Conservation (phyloP, 2,329 filamentous ascomycete species). For the Trichophyton benhamiae region DNA sequence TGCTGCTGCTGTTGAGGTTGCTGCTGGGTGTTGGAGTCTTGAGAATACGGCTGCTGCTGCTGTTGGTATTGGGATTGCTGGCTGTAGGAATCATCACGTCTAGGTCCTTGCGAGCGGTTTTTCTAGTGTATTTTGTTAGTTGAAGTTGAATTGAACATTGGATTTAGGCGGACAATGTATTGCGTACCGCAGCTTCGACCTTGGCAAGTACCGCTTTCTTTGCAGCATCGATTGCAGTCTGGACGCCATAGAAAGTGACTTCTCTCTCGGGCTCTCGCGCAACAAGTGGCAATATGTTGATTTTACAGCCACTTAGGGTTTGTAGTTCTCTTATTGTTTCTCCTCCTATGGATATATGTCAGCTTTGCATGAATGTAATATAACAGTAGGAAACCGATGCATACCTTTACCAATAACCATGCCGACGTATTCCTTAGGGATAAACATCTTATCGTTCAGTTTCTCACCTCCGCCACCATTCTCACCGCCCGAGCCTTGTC, state of each 20-base stretch:
- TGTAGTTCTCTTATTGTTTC: constrained; percentile 95
- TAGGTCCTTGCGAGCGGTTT: constrained; percentile 25
- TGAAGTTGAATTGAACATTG: neutral
- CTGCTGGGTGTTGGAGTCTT: constrained; percentile 30
- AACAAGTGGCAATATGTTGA: constrained; percentile 72
- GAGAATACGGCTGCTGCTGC: constrained; percentile 18
- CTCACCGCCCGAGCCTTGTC: constrained; percentile 28
- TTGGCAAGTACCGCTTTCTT: constrained; percentile 84
- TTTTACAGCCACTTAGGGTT: constrained; percentile 75
- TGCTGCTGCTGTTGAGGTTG: constrained; percentile 36
- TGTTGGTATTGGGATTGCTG: constrained; percentile 36
- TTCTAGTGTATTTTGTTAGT: constrained; percentile 20
- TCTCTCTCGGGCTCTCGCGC: constrained; percentile 71
- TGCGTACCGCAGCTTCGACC: constrained; percentile 66
- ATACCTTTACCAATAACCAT: constrained; percentile 87
- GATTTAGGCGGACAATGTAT: neutral
- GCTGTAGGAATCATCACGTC: constrained; percentile 23
- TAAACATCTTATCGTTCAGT: constrained; percentile 68
- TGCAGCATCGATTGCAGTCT: constrained; percentile 64
- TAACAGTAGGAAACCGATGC: constrained; percentile 1
- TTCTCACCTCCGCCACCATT: constrained; percentile 35
- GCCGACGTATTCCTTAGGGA: constrained; percentile 81
- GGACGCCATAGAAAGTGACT: constrained; percentile 70
- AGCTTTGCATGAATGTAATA: constrained; percentile 7
- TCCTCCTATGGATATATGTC: constrained; percentile 42